A percentile compares a stretch with the other conserved stretches of the same genome.
phyloP scores from a whole-genome alignment of 2,329 filamentous ascomycete species.

The Penicillium sp. region DNA sequence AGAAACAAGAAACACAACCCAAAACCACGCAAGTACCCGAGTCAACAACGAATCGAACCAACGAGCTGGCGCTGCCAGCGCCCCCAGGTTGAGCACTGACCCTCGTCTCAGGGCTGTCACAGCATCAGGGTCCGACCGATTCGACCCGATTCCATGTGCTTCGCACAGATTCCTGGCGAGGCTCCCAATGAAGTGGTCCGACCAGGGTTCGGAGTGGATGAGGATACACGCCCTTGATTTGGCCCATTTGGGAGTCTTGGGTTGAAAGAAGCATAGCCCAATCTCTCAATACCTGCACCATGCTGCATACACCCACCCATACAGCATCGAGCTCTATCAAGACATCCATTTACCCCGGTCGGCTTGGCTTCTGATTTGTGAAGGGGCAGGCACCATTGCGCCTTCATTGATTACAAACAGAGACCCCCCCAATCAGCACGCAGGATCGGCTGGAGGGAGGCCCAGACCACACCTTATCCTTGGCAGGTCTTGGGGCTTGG shows the following conservation, averaged over 20 bases:
- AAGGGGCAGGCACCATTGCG: neutral
- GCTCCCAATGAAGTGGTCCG: neutral
- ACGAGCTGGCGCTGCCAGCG: neutral
- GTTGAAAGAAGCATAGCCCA: neutral
- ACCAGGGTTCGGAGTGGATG: constrained; percentile 3
- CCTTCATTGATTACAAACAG: neutral
- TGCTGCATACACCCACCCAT: neutral
- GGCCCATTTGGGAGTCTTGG: neutral
- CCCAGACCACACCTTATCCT: constrained; percentile 25
- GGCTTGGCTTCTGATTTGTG: neutral
- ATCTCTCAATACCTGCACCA: neutral
- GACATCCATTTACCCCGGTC: neutral
- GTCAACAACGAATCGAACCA: neutral
- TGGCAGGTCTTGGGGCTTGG: constrained; percentile 4
- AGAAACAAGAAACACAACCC: neutral
- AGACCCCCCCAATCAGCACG: neutral
- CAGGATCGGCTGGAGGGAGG: neutral
- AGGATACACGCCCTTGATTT: neutral
- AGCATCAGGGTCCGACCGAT: neutral
- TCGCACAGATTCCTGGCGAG: constrained; percentile 2
- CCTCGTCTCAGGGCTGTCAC: neutral
- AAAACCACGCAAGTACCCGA: neutral
- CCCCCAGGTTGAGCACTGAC: neutral
- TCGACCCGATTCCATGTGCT: constrained; percentile 12
- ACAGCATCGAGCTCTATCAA: neutral